Percentiles rank a stretch among this genome's conserved stretches.
These are phyloP conservation scores for Penicillium cinerascens DNA, from an alignment of 495 filamentous ascomycete genomes.

Conservation along the genomic window DNA sequence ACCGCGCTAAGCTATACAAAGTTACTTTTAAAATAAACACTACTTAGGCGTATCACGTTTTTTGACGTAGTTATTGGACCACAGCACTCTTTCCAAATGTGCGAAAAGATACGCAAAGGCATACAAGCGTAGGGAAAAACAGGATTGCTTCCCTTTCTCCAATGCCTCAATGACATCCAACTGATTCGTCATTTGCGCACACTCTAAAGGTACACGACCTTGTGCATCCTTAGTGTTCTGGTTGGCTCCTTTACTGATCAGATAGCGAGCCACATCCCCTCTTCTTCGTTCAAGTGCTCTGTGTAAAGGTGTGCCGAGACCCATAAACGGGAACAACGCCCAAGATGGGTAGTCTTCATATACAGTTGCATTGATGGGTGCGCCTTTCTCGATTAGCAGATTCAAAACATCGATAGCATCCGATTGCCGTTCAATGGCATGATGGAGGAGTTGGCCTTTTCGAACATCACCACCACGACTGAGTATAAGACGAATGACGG, in stretches of 20 bases:
- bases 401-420: constrained; percentile 15
- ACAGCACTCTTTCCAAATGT: too few relatives aligned
- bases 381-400: constrained; percentile 13
- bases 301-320: constrained; percentile 16
- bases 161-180: neutral
- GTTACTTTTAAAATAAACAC: too few relatives aligned
- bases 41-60: too few relatives aligned
- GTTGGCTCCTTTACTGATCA: constrained; percentile 3
- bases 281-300: constrained; percentile 9
- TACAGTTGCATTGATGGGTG: constrained; percentile 9
- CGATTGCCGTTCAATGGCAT: constrained; percentile 12
- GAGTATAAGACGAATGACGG: constrained; percentile 14
- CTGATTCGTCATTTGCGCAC: constrained; percentile 2
- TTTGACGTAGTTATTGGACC: too few relatives aligned
- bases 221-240: constrained; percentile 1
- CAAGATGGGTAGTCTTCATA: constrained; percentile 16
- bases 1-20: too few relatives aligned
- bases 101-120: too few relatives aligned
- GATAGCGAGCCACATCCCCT: constrained; percentile 4
- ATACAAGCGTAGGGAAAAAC: too few relatives aligned
- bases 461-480: constrained; percentile 14
- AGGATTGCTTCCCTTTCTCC: neutral
- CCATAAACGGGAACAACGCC: constrained; percentile 8
- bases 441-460: constrained; percentile 23
- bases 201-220: constrained; percentile 5